Conservation (phyloP, 1,284 basidiomycete species). For the Ganoderma leucocontextum region DNA sequence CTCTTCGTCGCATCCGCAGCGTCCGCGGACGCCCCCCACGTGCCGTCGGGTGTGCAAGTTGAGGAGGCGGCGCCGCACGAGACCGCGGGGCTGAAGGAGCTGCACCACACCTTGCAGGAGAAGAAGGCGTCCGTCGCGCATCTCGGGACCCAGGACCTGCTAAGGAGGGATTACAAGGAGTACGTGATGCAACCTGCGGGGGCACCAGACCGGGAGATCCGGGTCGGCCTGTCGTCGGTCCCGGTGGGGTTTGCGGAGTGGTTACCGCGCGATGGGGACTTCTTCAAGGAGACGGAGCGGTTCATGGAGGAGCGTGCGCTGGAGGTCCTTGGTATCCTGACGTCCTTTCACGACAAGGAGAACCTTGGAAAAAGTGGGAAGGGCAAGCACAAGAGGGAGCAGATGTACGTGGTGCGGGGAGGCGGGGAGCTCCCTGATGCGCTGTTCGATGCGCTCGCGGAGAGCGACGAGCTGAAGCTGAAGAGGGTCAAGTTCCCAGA, state of each 20-base stretch:
- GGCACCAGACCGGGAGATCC: conserved; percentile 46
- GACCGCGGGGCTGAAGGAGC: conserved; percentile 52
- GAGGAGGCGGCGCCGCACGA: conserved; percentile 37
- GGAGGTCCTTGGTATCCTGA: conserved; percentile 80
- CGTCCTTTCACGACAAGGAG: conserved; percentile 60
- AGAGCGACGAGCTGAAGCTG: conserved; percentile 56
- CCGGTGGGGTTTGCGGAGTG: conserved; percentile 71
- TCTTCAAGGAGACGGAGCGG: conserved; percentile 57
- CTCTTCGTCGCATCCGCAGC: neutral
- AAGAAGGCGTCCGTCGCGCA: conserved; percentile 79
- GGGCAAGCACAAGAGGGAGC: conserved; percentile 74
- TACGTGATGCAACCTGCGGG: conserved; percentile 62
- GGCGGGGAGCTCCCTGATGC: conserved; percentile 45
- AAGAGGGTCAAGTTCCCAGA: conserved; percentile 53
- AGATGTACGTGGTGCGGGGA: conserved; percentile 65
- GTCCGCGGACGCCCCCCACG: neutral
- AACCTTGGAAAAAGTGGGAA: conserved; percentile 55
- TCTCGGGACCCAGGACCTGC: conserved; percentile 78
- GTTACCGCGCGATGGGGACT: conserved; percentile 48
- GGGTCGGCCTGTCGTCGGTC: conserved; percentile 81
- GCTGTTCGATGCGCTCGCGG: conserved; percentile 68
- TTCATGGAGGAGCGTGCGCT: conserved; percentile 77
- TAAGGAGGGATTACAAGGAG: conserved; percentile 94
- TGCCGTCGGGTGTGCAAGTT: neutral
- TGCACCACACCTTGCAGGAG: conserved; percentile 58